These are phyloP conservation scores for Byssothecium circinans DNA, from an alignment of 2,329 filamentous ascomycete genomes.

Conservation along the genomic window DNA sequence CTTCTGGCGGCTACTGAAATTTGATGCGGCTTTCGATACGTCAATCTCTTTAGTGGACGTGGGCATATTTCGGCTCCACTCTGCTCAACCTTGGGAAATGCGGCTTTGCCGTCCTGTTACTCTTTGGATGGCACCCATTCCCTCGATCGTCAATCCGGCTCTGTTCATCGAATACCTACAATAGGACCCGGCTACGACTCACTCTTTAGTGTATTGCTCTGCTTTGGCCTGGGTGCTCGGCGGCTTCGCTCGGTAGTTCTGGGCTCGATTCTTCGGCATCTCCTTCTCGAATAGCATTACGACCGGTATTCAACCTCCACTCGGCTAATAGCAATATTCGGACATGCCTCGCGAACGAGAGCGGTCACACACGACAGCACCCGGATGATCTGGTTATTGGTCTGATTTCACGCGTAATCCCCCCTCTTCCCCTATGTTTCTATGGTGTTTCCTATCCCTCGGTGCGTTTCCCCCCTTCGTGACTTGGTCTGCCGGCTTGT, in stretches of 20 bases:
- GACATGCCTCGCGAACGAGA: constrained; percentile 25
- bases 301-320: constrained; percentile 22
- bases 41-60: constrained; percentile 44
- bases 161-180: constrained; percentile 38
- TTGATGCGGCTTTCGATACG: constrained; percentile 45
- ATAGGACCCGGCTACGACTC: constrained; percentile 37
- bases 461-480: constrained; percentile 38
- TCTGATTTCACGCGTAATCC: constrained; percentile 36
- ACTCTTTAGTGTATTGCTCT: constrained; percentile 23
- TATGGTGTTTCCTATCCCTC: constrained; percentile 28
- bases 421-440: constrained; percentile 27
- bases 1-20: constrained; percentile 53
- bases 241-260: constrained; percentile 29
- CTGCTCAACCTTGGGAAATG: constrained; percentile 47
- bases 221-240: constrained; percentile 31
- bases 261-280: constrained; percentile 34
- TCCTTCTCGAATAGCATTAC: constrained; percentile 27
- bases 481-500: constrained; percentile 46
- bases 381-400: constrained; percentile 34
- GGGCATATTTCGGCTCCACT: constrained; percentile 32
- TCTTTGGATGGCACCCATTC: constrained; percentile 43
- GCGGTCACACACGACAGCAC: constrained; percentile 27
- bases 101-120: constrained; percentile 47
- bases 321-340: constrained; percentile 4
- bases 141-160: constrained; percentile 41